Base-by-base conservation (phyloP, 371 early-diverging fungal genomes). In the Lichtheimia ramosa region DNA sequence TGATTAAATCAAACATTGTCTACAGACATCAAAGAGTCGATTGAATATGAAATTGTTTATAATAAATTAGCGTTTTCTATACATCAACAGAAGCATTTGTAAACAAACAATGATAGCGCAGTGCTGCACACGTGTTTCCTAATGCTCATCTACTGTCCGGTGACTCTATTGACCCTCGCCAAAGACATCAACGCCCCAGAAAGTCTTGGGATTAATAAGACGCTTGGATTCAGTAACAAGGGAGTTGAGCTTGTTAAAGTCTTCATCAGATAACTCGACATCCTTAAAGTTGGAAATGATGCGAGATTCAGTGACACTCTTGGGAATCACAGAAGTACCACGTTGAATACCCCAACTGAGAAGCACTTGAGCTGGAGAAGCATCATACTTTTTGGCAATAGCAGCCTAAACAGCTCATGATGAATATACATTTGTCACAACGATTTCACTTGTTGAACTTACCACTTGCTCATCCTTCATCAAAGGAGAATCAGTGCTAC, bases 311-410 rank as follows among this genome's bases (percentile, higher is more conserved):
- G 68, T 75, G 16, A 74, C 74, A 56, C 75, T 73, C 70, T 86
- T 86, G 48, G 86, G 86, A 53, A 85, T 72, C 2, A 81, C 83
- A n/a, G 64, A 68, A 5, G 69, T 69, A 71, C 59, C 59, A 39
- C 89, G 85, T 58, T 89, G 77, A 49, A 88, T 63, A n/a, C 80
- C 84, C 93, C 94, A 96, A 20, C 87, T 82, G 20, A 95, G 66
- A 13, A 89, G 66, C 27, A 93, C 83, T 66, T 94, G 93, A 10
- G 93, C 88, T 0, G 89, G 77, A 0, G 90, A 80, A 54, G 81
- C 85, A 7, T 70, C 56, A 61, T 87, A 78, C 28, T 77, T 76
- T 54, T 83, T 65, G 16, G 92, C 90, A 56, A 93, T 81, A 28
- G 34, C 42, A 43, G 46, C 55, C 55, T 55, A 55, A 5, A 46